Base-by-base conservation (phyloP, 225 moss, liverwort and hornwort species). In the Takakia lepidozioides region DNA sequence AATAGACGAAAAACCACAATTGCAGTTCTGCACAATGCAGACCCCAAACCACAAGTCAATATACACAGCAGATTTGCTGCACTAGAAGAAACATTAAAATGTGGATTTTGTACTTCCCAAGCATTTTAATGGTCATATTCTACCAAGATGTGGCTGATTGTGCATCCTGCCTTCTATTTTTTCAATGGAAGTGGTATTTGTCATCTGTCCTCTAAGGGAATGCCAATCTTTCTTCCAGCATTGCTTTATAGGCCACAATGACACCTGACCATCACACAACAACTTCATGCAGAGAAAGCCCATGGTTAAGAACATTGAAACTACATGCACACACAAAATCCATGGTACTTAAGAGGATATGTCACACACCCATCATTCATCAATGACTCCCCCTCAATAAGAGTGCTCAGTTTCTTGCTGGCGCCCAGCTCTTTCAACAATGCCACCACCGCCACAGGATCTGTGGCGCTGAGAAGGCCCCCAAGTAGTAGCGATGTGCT, bases 401-500 rank as follows among this genome's bases (percentile, higher is more conserved):
- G 73, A 28, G 98, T 99, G 65, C 83, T 85, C 70, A 99, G 54
- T 54, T 99, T 99, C 70, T 99, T 99, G 76, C 98, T 99, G 36
- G 83, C 85, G 28, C 98, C 91, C 52, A 99, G 71, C n/a, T 99
- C 91, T 60, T 85, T 99, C 25, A 99, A 83, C 52, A 99, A 74
- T 18, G 91, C 80, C 48, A 99, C 91, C 53, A 99, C 87, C 29
- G 98, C 98, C 54, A 99, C 98, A 3, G 98, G 98, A 47, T 98
- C 98, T 23, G 98, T 98, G 48, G 98, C 90, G 72, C 98, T 91
- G 40, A 98, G 76, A 59, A 98, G 65, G 51, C 90, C 87, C 48
- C 91, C 98, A 30, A 98, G 64, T 57, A 98, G 72, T 25, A 98
- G 68, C 52, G 77, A 87, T 6, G 98, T 98, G 57, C 91, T 98